A percentile compares a stretch with the other conserved stretches of the same genome.
phyloP scores from a whole-genome alignment of 2,329 filamentous ascomycete genomes.

The Aspergillus thermomutatus region DNA sequence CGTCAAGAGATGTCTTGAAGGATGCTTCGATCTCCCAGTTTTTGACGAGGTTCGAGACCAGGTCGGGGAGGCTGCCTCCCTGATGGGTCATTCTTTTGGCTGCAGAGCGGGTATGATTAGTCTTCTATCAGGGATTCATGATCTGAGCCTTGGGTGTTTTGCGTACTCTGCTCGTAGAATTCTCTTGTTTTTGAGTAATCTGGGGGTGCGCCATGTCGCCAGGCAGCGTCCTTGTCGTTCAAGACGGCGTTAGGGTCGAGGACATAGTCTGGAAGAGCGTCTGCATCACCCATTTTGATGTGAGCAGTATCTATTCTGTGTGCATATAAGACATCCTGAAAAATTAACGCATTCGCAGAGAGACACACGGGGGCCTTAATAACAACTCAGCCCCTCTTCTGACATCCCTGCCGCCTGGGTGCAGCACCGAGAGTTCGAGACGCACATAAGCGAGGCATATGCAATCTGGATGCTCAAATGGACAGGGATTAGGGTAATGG shows the following conservation, averaged over 20 bases:
- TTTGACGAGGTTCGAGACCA: conserved; percentile 69
- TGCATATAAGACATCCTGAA: no score
- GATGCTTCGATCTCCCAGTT: conserved; percentile 72
- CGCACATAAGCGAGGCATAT: no score
- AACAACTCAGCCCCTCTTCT: no score
- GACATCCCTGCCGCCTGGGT: no score
- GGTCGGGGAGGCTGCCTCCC: conserved; percentile 54
- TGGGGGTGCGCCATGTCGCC: conserved; percentile 59
- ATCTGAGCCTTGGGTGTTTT: not conserved
- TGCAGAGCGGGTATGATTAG: conserved; percentile 25
- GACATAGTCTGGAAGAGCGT: conserved; percentile 54
- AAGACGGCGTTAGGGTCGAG: conserved; percentile 58
- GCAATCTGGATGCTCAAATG: no score
- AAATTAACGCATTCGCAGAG: no score
- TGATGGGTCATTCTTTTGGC: conserved; percentile 57
- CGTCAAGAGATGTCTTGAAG: conserved; percentile 58
- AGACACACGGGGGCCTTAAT: no score
- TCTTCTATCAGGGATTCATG: not conserved
- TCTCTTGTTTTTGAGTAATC: conserved; percentile 64
- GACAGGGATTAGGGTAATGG: no score
- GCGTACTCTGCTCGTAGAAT: conserved; percentile 55
- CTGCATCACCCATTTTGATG: conserved; percentile 5
- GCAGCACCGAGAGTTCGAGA: no score
- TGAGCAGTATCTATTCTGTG: not conserved
- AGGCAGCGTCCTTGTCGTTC: conserved; percentile 51